Evolutionary conservation across 2,329 filamentous ascomycete species (phyloP), one percentile per base, ranked within the genome.

Genomic region (Diaporthe ilicicola): DNA sequence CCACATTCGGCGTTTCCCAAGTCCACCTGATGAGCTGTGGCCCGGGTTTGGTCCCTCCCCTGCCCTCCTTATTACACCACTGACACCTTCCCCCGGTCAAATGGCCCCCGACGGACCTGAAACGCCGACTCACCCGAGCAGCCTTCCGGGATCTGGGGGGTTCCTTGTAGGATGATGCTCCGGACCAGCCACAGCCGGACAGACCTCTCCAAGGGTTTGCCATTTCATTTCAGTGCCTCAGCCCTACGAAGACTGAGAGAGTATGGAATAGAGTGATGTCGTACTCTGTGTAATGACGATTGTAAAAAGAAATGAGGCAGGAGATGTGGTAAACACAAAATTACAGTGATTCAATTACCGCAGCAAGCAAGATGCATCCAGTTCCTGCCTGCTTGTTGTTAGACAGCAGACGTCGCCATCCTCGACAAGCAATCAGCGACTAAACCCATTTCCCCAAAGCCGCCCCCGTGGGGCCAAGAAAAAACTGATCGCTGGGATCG

Each of bases 401-500:
- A 34, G 13, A 15, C 7, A 8, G 39, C 3, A n/a, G n/a, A n/a
- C n/a, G 6, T 32, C 56, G 24, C 24, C 54, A 42, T 29, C 15
- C 50, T 9, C 13, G 22, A 13, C 37, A 39, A 39, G 37, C 37
- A 3, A 39, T 4, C 50, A 17, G 27, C 24, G 9, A 17, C 12
- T 24, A 15, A 29, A 32, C 27, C 50, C 50, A 19, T 15, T 27
- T 44, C 15, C 39, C 17, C 39, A n/a, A 61, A 46, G 39, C 51
- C 56, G 27, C 42, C 42, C 59, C 44, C 44, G 44, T 50, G 59
- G 29, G 59, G 59, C 44, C 29, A 64, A 64, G 44, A 34, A 27
- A 50, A 13, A 29, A 50, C 27, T 9, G 59, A 64, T 64, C 59
- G 59, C 59, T 64, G 59, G 2, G 59, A 64, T 64, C 44, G 44